Base-by-base conservation (phyloP, 83 land plant species). In the Diphasiastrum complanatum region DNA sequence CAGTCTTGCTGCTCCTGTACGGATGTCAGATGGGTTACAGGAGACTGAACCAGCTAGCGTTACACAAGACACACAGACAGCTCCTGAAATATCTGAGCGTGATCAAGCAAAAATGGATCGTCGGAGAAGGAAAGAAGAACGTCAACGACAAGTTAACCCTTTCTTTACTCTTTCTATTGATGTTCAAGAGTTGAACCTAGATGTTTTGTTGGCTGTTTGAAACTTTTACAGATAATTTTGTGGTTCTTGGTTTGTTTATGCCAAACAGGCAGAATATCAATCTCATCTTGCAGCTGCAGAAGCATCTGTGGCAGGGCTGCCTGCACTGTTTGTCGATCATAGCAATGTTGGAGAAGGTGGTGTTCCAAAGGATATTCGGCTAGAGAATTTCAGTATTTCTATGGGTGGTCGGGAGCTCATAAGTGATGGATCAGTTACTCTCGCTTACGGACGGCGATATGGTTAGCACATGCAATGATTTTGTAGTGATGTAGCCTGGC, bases 341-440 rank as follows among this genome's bases (percentile, higher is more conserved):
- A 79, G 79, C 29, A 75, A 47, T 37, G 69, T 71, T 38, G 83
- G 69, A 49, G 79, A 69, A 53, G 99, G 86, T 35, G 50, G 79
- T 26, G 81, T 63, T 29, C 72, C 81, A 22, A 84, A 68, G 68
- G 99, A 95, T 71, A 81, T 95, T 10, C 88, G 92, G 49, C 66
- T 95, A 86, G 92, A 86, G 56, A 89, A 89, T 65, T 89, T 95
- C 65, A 89, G 64, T 63, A 68, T 95, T 34, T 85, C 99, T 68
- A 87, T 95, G 65, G 99, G 99, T 60, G 99, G 99, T 24, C 83
- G 89, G 59, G 99, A 95, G 45, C 87, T 95, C 16, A 86, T 95
- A 65, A 75, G 79, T 14, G 88, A 85, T 34, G 89, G 87, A 22
- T 38, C 80, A 30, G 73, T 95, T 32, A 89, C 96, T 49, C 88